These are phyloP conservation scores for Ophiostoma australiae DNA, from an alignment of 2,329 filamentous ascomycete species.

Conservation along the genomic window DNA sequence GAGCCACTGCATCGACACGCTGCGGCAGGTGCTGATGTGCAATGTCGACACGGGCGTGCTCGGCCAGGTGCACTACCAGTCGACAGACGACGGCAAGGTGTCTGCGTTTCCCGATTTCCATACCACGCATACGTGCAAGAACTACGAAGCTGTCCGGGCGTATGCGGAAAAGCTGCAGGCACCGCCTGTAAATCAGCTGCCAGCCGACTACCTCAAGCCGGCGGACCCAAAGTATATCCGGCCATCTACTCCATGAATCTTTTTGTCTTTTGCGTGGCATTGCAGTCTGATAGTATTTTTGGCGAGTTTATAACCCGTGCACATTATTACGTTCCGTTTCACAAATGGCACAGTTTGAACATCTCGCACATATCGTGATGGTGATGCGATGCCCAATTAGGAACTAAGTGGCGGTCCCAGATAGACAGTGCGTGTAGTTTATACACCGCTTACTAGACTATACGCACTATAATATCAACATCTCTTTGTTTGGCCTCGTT, in stretches of 20 bases:
- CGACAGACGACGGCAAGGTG: slow-evolving; percentile 29
- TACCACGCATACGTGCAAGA: slow-evolving; percentile 51
- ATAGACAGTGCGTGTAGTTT: no score
- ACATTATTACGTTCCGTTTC: no score
- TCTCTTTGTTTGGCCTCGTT: no score
- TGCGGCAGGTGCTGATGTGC: slow-evolving; percentile 61
- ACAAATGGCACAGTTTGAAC: no score
- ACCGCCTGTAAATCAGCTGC: slow-evolving; percentile 22
- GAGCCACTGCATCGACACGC: slow-evolving; percentile 57
- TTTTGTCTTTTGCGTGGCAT: neutral
- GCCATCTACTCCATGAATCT: neutral
- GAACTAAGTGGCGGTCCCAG: no score
- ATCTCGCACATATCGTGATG: no score
- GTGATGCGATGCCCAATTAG: no score
- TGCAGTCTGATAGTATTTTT: neutral
- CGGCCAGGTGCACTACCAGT: slow-evolving; percentile 56
- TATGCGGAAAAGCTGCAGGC: slow-evolving; percentile 53
- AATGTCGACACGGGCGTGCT: slow-evolving; percentile 55
- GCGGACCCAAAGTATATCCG: neutral
- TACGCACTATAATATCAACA: no score
- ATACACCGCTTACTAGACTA: no score
- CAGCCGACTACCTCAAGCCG: slow-evolving; percentile 17
- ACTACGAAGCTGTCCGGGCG: slow-evolving; percentile 32
- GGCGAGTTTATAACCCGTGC: no score
- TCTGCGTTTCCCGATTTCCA: slow-evolving; percentile 58